Evolutionary conservation across 495 filamentous ascomycete genomes (phyloP).

Genomic region (Aspergillus ellipticus): DNA sequence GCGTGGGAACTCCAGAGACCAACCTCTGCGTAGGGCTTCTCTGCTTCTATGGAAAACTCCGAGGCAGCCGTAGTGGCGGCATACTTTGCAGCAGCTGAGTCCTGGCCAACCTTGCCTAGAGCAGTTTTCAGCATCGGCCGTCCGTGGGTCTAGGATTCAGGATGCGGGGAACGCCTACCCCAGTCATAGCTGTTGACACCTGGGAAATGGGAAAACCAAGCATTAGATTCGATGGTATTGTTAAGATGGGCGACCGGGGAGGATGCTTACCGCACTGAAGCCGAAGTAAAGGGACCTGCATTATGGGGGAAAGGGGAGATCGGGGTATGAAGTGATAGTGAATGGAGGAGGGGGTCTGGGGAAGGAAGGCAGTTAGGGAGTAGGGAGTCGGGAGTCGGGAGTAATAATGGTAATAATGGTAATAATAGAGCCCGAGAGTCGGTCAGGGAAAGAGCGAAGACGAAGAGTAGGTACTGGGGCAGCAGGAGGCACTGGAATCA

Average conservation of each 20-base stretch:
- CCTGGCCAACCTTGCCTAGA: constrained; percentile 66
- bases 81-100: constrained; percentile 71
- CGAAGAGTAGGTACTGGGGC: too few species aligned
- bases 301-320: constrained; percentile 23
- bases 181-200: constrained; percentile 98
- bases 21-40: constrained; percentile 83
- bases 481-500: too few species aligned
- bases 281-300: constrained; percentile 81
- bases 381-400: neutral
- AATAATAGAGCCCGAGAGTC: too few species aligned
- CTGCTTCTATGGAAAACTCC: constrained; percentile 70
- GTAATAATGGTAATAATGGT: too few species aligned
- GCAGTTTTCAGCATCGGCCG: constrained; percentile 20
- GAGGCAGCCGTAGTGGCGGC: constrained; percentile 70
- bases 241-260: neutral
- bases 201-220: constrained; percentile 19
- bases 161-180: constrained; percentile 51
- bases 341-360: neutral
- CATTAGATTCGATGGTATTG: constrained; percentile 2
- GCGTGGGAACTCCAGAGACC: constrained; percentile 22
- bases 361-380: too few species aligned
- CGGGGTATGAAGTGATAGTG: neutral
- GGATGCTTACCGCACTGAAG: constrained; percentile 77
- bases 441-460: too few species aligned
- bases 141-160: constrained; percentile 15